Evolutionary conservation across 805 yeast species (phyloP).

Genomic region (Suhomyces prunicola): DNA sequence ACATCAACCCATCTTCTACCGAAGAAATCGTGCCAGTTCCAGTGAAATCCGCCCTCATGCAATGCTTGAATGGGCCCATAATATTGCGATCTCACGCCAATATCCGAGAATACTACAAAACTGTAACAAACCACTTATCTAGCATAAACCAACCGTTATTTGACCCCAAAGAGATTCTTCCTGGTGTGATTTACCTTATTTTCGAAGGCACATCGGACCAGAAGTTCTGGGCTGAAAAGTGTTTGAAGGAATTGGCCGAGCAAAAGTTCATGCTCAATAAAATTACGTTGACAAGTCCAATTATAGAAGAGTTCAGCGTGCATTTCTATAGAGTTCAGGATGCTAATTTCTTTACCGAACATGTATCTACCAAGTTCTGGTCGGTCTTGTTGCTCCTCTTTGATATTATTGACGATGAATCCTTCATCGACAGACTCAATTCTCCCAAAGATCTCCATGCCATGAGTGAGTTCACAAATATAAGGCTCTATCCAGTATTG

Average conservation of each 20-base stretch:
- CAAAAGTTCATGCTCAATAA: constrained; percentile 3
- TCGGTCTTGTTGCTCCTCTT: constrained; percentile 34
- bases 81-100: constrained; percentile 4
- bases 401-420: constrained; percentile 28
- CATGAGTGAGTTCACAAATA: constrained; percentile 25
- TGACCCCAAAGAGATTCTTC: constrained; percentile 13
- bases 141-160: not conserved
- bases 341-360: constrained; percentile 45
- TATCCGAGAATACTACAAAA: constrained; percentile 3
- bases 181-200: constrained; percentile 54
- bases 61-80: constrained; percentile 8
- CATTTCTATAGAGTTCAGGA: constrained; percentile 55
- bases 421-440: constrained; percentile 29
- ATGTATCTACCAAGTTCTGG: constrained; percentile 48
- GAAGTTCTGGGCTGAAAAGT: constrained; percentile 46
- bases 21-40: not conserved
- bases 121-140: not conserved
- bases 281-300: constrained; percentile 17
- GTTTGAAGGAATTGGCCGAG: constrained; percentile 1
- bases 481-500: constrained; percentile 34
- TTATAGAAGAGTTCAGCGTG: constrained; percentile 53
- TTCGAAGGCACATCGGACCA: constrained; percentile 52
- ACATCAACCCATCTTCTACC: not conserved
- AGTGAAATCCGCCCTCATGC: not conserved
- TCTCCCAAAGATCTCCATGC: constrained; percentile 27